Percentiles rank a stretch among this genome's conserved stretches.
phyloP scores from a whole-genome alignment of 495 filamentous ascomycete species.

The Trypethelium eluteriae region DNA sequence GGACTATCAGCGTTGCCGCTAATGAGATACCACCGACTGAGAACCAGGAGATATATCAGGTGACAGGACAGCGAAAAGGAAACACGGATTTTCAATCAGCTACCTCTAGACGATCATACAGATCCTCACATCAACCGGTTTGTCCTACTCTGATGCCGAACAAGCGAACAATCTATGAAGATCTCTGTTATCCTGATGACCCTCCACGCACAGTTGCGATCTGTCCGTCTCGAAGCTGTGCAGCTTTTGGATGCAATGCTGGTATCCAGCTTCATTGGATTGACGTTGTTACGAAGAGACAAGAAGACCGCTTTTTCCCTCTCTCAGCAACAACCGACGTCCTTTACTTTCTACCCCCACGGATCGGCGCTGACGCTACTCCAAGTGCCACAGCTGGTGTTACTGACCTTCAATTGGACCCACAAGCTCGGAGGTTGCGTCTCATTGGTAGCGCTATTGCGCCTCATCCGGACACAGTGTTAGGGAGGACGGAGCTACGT shows the following conservation, averaged over 20 bases:
- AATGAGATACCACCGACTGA: neutral
- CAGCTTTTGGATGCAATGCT: slow-evolving; percentile 61
- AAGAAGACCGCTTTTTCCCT: slow-evolving; percentile 57
- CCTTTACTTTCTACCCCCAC: slow-evolving; percentile 58
- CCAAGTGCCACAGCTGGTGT: neutral
- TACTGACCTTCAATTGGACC: neutral
- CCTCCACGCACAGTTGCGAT: slow-evolving; percentile 61
- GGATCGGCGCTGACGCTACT: slow-evolving; percentile 42
- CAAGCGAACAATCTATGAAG: slow-evolving; percentile 38
- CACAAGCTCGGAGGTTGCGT: slow-evolving; percentile 46
- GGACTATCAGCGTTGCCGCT: slow-evolving; percentile 3
- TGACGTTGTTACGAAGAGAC: slow-evolving; percentile 49
- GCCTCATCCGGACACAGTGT: slow-evolving; percentile 22
- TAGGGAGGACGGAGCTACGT: neutral
- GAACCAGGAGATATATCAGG: neutral
- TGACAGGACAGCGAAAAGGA: neutral
- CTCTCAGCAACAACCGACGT: slow-evolving; percentile 59
- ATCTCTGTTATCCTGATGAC: slow-evolving; percentile 58
- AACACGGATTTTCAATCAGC: neutral
- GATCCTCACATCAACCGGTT: neutral
- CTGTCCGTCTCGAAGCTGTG: slow-evolving; percentile 58
- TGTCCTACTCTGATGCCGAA: slow-evolving; percentile 2
- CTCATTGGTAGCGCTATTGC: slow-evolving; percentile 57
- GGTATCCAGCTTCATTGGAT: slow-evolving; percentile 70
- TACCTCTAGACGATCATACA: neutral